Conservation (phyloP, 2,329 filamentous ascomycete species). For the Fusarium sp. region DNA sequence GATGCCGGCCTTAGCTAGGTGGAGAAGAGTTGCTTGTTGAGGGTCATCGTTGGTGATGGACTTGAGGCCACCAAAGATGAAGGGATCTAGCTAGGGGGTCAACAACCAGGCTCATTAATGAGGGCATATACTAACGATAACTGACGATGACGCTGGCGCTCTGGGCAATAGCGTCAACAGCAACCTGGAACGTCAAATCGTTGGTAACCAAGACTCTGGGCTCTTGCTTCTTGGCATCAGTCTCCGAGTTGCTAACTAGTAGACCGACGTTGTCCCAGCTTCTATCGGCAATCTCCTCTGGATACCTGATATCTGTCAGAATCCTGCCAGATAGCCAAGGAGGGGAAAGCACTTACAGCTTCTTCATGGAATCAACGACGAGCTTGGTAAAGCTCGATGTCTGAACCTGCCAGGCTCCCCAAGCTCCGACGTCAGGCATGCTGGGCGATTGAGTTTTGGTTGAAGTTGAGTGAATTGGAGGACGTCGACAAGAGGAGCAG, state of each 20-base stretch:
- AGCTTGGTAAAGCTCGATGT: slow-evolving; percentile 62
- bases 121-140: slow-evolving; percentile 77
- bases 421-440: slow-evolving; percentile 52
- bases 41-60: slow-evolving; percentile 86
- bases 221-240: slow-evolving; percentile 49
- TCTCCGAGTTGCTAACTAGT: slow-evolving; percentile 66
- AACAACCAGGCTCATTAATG: neutral
- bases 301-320: slow-evolving; percentile 75
- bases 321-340: neutral
- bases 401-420: slow-evolving; percentile 60
- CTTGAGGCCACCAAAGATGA: slow-evolving; percentile 96
- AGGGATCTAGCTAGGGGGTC: slow-evolving; percentile 77
- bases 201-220: slow-evolving; percentile 76
- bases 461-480: neutral
- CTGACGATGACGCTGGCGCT: slow-evolving; percentile 86
- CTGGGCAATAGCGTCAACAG: slow-evolving; percentile 87
- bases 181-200: slow-evolving; percentile 90
- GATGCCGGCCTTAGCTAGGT: slow-evolving; percentile 87
- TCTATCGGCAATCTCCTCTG: slow-evolving; percentile 88
- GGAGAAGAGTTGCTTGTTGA: slow-evolving; percentile 88
- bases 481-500: slow-evolving; percentile 41
- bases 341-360: slow-evolving; percentile 68
- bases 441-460: slow-evolving; percentile 11
- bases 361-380: slow-evolving; percentile 86
- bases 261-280: slow-evolving; percentile 98